Percentiles rank a stretch among this genome's conserved stretches.
phyloP scores from a whole-genome alignment of 2,329 filamentous ascomycete genomes.

The Drechmeria coniospora region DNA sequence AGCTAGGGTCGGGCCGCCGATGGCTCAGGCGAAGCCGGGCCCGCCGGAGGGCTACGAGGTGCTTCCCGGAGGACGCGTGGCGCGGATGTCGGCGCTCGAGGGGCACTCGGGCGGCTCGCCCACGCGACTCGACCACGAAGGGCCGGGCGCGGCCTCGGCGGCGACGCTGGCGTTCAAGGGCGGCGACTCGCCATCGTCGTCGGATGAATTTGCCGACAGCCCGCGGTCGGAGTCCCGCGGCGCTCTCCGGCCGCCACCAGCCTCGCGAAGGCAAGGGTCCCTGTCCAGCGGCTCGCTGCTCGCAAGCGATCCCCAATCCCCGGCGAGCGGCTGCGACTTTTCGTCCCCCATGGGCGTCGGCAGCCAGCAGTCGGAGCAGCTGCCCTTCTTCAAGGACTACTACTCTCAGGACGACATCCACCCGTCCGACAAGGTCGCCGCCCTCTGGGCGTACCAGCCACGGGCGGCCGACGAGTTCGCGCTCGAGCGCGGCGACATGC shows the following conservation, averaged over 20 bases:
- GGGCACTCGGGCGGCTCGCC: slow-evolving; percentile 50
- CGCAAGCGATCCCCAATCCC: slow-evolving; percentile 55
- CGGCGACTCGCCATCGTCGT: slow-evolving; percentile 46
- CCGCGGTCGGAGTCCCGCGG: slow-evolving; percentile 51
- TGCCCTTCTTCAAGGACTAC: slow-evolving; percentile 96
- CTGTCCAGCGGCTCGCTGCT: slow-evolving; percentile 73
- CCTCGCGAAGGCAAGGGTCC: slow-evolving; percentile 64
- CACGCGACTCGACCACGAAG: slow-evolving; percentile 30
- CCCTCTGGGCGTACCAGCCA: slow-evolving; percentile 93
- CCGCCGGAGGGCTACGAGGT: slow-evolving; percentile 50
- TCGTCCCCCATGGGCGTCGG: slow-evolving; percentile 73
- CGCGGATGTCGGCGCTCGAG: slow-evolving; percentile 90
- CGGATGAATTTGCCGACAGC: slow-evolving; percentile 56
- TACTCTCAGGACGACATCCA: slow-evolving; percentile 96
- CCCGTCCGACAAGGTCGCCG: slow-evolving; percentile 75
- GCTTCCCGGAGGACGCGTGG: slow-evolving; percentile 75
- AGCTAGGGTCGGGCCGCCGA: slow-evolving; percentile 32
- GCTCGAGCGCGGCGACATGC: slow-evolving; percentile 89
- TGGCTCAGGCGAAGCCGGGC: slow-evolving; percentile 20
- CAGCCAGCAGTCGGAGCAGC: slow-evolving; percentile 87
- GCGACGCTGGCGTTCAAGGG: slow-evolving; percentile 29
- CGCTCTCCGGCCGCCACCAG: slow-evolving; percentile 41
- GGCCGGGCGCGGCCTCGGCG: slow-evolving; percentile 9
- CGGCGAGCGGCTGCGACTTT: slow-evolving; percentile 54
- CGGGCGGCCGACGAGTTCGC: slow-evolving; percentile 87